Conservation (phyloP, 257 asterid species). For the Plantago ovata region DNA sequence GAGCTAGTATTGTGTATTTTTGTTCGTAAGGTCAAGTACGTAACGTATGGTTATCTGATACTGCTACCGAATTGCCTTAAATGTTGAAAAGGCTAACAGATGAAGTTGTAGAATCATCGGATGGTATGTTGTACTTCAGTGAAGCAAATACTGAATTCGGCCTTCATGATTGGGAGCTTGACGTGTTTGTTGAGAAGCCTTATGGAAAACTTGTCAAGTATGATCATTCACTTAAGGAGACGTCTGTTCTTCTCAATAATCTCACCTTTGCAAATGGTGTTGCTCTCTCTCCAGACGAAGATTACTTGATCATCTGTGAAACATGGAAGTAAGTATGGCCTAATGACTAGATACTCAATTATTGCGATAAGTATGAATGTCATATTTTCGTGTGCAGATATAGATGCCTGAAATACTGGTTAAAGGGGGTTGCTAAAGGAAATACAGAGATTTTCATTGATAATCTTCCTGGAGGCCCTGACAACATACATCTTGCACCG, state of each 20-base stretch:
- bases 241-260: constrained; percentile 39
- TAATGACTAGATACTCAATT: neutral
- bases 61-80: neutral
- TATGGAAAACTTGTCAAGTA: constrained; percentile 57
- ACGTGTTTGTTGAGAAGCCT: constrained; percentile 49
- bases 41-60: too few relatives aligned
- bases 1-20: too few relatives aligned
- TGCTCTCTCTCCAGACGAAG: constrained; percentile 47
- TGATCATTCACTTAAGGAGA: constrained; percentile 31
- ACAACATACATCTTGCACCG: constrained; percentile 72
- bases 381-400: constrained; percentile 29
- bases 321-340: constrained; percentile 46
- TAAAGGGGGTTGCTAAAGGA: constrained; percentile 48
- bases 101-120: constrained; percentile 56
- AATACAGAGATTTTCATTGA: constrained; percentile 49
- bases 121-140: constrained; percentile 64
- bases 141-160: constrained; percentile 50
- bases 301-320: constrained; percentile 64
- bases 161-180: constrained; percentile 45
- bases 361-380: neutral
- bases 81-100: constrained; percentile 28
- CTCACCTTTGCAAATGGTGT: constrained; percentile 66
- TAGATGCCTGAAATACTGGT: constrained; percentile 69
- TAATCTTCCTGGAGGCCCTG: constrained; percentile 60
- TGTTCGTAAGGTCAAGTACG: too few relatives aligned